phyloP scores from a whole-genome alignment of 805 yeast genomes.

The Torulaspora quercuum region DNA sequence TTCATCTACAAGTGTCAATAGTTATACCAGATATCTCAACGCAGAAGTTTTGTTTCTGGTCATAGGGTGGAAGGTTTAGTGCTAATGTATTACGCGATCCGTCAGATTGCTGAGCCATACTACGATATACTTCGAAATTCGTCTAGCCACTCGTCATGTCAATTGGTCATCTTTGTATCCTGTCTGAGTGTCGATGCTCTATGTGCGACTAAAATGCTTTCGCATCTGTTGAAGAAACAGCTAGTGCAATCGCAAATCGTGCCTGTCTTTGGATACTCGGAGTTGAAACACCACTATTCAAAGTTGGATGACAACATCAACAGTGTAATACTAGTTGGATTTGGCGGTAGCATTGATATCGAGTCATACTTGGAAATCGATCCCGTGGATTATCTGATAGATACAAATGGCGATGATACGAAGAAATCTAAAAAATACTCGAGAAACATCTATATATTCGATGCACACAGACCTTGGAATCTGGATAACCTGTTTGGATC shows the following conservation, averaged over 20 bases:
- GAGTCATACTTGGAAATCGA: constrained; percentile 69
- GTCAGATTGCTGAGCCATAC: constrained; percentile 64
- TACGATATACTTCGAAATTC: constrained; percentile 66
- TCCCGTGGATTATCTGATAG: constrained; percentile 47
- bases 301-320: constrained; percentile 70
- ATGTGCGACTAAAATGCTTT: constrained; percentile 78
- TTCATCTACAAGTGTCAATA: too few species aligned
- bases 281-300: constrained; percentile 58
- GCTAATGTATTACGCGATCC: constrained; percentile 75
- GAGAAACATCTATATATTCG: constrained; percentile 75
- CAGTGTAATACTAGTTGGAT: constrained; percentile 78
- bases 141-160: constrained; percentile 88
- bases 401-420: constrained; percentile 27
- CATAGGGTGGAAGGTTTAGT: too few species aligned
- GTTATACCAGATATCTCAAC: too few species aligned
- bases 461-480: constrained; percentile 96
- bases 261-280: constrained; percentile 90
- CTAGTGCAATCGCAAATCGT: constrained; percentile 82
- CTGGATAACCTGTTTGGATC: constrained; percentile 88
- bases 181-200: constrained; percentile 88
- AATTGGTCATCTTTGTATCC: constrained; percentile 80
- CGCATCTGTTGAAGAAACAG: constrained; percentile 69
- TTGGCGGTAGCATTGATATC: constrained; percentile 89
- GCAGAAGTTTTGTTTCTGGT: too few species aligned
- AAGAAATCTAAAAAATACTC: constrained; percentile 36